These are phyloP conservation scores for Tetrapisispora nanseiensis DNA, from an alignment of 805 yeast species.

Conservation along the genomic window DNA sequence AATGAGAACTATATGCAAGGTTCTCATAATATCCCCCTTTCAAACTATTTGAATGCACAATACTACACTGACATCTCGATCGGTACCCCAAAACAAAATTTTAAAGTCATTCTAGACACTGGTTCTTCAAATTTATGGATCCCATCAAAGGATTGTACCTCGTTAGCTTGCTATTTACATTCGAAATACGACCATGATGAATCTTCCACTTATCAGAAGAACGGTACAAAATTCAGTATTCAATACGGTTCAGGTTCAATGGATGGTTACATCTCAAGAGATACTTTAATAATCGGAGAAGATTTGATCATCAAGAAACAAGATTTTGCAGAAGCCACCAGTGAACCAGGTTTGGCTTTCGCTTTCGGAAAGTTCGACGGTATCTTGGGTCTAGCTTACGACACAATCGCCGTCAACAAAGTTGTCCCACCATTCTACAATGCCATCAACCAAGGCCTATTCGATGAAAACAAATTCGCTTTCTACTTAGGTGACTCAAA, in stretches of 20 bases:
- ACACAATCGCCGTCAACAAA: constrained; percentile 78
- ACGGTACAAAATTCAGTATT: constrained; percentile 79
- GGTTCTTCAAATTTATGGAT: constrained; percentile 98
- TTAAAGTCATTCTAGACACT: constrained; percentile 91
- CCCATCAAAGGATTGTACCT: constrained; percentile 79
- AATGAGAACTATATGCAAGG: constrained; percentile 11
- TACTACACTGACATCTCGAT: constrained; percentile 83
- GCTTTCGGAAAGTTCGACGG: constrained; percentile 99
- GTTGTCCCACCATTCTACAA: constrained; percentile 91
- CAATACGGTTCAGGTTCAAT: constrained; percentile 89
- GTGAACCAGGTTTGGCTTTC: constrained; percentile 94
- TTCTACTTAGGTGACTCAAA: constrained; percentile 85
- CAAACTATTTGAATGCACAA: constrained; percentile 93
- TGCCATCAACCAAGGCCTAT: constrained; percentile 70
- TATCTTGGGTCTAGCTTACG: constrained; percentile 89
- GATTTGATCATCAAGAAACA: constrained; percentile 69
- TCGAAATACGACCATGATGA: constrained; percentile 76
- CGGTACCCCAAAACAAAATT: constrained; percentile 89
- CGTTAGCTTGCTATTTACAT: constrained; percentile 93
- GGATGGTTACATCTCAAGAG: constrained; percentile 88
- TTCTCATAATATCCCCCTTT: constrained; percentile 71
- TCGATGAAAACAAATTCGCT: constrained; percentile 79
- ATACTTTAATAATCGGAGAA: constrained; percentile 62
- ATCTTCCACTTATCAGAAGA: constrained; percentile 76
- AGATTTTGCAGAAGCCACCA: constrained; percentile 94